phyloP scores from a whole-genome alignment of 345 rosid genomes.

The Eucalyptus marginata region DNA sequence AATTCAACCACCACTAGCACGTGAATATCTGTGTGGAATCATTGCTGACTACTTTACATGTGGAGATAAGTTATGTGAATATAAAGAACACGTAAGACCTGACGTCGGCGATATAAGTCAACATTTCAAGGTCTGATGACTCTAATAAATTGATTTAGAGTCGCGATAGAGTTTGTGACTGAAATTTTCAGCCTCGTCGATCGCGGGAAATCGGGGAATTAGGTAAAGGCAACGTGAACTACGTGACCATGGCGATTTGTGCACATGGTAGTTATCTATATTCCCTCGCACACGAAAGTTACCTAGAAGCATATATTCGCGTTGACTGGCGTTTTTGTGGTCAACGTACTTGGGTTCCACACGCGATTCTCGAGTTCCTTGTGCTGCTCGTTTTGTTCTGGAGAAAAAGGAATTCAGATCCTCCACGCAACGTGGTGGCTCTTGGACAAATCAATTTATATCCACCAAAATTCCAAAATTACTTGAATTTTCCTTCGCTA shows the following conservation, averaged over 20 bases:
- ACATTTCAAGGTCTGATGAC: no score
- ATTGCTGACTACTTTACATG: fast-evolving
- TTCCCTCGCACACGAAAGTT: not conserved
- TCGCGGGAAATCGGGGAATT: not conserved
- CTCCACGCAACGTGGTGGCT: not conserved
- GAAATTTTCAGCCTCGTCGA: not conserved
- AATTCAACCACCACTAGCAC: not conserved
- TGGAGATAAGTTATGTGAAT: no score
- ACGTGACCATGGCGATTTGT: not conserved
- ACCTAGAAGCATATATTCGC: not conserved
- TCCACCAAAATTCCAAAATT: not conserved
- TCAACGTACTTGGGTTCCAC: not conserved
- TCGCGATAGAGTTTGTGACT: fast-evolving
- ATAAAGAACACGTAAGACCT: not conserved
- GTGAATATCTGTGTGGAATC: fast-evolving
- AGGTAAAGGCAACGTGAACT: no score
- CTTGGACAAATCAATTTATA: not conserved
- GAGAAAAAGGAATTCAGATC: not conserved
- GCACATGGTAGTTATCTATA: not conserved
- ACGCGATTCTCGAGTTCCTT: not conserved
- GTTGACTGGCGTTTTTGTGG: not conserved
- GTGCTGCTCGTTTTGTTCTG: not conserved
- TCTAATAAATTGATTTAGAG: no score
- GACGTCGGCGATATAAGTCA: fast-evolving
- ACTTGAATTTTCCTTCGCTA: not conserved